These are phyloP conservation scores for Lathyrus oleraceus DNA, from an alignment of 306 rosid species.

Conservation along the genomic window DNA sequence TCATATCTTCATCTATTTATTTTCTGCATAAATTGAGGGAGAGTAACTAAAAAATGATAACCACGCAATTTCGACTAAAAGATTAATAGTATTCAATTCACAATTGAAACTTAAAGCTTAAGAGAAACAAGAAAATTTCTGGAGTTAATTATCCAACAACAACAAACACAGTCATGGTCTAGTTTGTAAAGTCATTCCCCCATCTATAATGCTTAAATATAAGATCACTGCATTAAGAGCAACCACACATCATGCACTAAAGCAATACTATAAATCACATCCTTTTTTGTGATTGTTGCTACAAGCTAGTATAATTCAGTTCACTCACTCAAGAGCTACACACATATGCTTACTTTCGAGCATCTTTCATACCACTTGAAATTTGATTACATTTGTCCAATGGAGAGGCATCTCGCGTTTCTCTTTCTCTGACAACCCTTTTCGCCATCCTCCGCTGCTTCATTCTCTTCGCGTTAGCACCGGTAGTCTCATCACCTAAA, in stretches of 20 bases:
- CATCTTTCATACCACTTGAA: constrained; percentile 19
- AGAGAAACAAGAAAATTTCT: background rate
- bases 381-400: constrained; percentile 19
- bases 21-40: background rate
- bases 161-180: background rate
- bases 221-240: background rate
- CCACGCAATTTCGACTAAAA: background rate
- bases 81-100: background rate
- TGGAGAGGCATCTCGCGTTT: constrained; percentile 23
- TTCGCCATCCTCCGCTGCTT: constrained; percentile 64
- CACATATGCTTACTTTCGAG: background rate
- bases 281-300: background rate
- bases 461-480: constrained; percentile 36
- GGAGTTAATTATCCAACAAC: background rate
- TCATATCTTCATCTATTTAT: background rate
- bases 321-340: background rate
- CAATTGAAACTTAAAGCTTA: background rate
- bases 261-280: background rate
- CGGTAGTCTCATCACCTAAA: constrained; percentile 35
- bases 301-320: background rate
- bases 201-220: background rate
- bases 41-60: background rate
- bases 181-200: background rate
- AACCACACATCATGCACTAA: background rate
- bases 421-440: constrained; percentile 46